Evolutionary conservation across 2,329 filamentous ascomycete genomes (phyloP).

Genomic region (Epichloe gansuensis): DNA sequence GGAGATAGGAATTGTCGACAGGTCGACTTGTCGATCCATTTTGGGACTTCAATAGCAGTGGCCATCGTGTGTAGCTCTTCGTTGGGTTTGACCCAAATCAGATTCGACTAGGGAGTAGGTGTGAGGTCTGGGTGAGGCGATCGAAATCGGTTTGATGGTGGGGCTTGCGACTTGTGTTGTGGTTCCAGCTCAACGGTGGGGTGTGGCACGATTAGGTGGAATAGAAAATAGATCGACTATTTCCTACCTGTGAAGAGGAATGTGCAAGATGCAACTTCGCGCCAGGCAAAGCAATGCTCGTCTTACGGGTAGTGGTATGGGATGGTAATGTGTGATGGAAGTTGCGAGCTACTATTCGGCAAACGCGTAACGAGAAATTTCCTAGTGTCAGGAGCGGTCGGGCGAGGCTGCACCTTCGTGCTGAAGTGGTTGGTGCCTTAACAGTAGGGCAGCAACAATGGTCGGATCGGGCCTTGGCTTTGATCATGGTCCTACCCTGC

Average conservation of each 20-base stretch:
- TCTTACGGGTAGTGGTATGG: conserved; percentile 7
- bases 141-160: conserved; percentile 5
- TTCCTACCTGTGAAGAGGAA: conserved; percentile 13
- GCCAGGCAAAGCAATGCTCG: conserved; percentile 25
- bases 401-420: not conserved
- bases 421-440: not conserved
- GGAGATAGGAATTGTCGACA: conserved; percentile 56
- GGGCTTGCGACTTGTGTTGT: not conserved
- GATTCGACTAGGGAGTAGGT: conserved; percentile 8
- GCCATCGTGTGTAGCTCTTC: conserved; percentile 21
- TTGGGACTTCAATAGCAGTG: conserved; percentile 20
- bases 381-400: not conserved
- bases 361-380: not conserved
- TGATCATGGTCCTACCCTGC: not conserved
- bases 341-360: conserved; percentile 9
- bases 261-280: conserved; percentile 21
- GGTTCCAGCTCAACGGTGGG: too few relatives aligned
- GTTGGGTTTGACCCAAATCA: not conserved
- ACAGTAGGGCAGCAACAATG: not conserved
- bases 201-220: conserved; percentile 11
- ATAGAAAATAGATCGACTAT: conserved; percentile 14
- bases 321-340: conserved; percentile 8
- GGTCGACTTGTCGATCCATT: conserved; percentile 47
- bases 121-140: conserved; percentile 12
- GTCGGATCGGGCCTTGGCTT: not conserved